These are phyloP conservation scores for Trichoderma koningii DNA, from an alignment of 2,329 filamentous ascomycete genomes.

Conservation along the genomic window DNA sequence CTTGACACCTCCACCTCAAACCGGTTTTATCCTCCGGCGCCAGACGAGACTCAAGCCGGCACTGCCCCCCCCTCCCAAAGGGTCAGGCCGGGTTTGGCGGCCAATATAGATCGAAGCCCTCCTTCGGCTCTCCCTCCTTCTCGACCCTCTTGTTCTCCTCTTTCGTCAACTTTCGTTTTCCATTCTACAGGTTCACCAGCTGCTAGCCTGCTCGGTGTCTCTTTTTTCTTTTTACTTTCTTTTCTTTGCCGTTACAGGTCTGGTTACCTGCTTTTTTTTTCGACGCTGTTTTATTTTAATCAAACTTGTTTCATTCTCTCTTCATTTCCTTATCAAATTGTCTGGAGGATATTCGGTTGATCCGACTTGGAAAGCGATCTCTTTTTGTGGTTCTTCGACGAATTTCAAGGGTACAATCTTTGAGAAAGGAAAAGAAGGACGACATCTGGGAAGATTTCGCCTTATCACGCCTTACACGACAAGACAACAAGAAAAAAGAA, in stretches of 20 bases:
- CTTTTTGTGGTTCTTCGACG: conserved; percentile 15
- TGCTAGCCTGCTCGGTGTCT: conserved; percentile 23
- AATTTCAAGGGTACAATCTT: not conserved
- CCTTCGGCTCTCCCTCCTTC: not conserved
- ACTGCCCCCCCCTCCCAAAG: too few species aligned
- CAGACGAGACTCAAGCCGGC: conserved; percentile 24
- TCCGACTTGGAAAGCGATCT: conserved; percentile 26
- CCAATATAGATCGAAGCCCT: conserved; percentile 24
- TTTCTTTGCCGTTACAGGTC: conserved; percentile 45
- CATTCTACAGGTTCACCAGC: conserved; percentile 14
- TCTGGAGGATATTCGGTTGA: conserved; percentile 34
- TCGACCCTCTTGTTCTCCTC: conserved; percentile 9
- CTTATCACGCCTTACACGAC: conserved; percentile 6
- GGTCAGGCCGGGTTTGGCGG: conserved; percentile 23
- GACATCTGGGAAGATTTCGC: not conserved
- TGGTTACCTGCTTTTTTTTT: conserved; percentile 50
- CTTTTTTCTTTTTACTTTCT: conserved; percentile 31
- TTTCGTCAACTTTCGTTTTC: conserved; percentile 20
- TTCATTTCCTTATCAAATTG: conserved; percentile 33
- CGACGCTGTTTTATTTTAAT: conserved; percentile 32
- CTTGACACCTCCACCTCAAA: conserved; percentile 30
- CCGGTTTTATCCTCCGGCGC: conserved; percentile 27
- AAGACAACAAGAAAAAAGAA: not conserved
- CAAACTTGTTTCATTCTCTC: conserved; percentile 23
- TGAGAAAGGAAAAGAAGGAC: not conserved